Conservation (phyloP, 1,284 basidiomycete genomes). For the Violaceomyces palustris region DNA sequence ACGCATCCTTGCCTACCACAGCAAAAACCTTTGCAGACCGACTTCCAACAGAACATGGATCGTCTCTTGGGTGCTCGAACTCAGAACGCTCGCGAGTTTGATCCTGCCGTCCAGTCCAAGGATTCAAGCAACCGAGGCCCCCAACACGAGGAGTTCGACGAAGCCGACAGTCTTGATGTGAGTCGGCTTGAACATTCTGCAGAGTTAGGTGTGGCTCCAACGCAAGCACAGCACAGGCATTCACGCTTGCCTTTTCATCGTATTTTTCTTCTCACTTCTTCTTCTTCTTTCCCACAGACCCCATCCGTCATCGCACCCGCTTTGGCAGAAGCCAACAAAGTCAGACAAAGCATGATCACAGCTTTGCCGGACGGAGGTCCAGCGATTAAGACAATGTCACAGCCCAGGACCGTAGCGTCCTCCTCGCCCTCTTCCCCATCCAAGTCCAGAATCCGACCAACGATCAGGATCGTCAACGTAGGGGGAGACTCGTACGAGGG, state of each 20-base stretch:
- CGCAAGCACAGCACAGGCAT: too few species aligned
- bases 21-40: conserved; percentile 39
- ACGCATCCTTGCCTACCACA: too few species aligned
- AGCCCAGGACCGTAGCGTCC: conserved; percentile 6
- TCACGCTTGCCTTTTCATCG: too few species aligned
- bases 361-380: conserved; percentile 26
- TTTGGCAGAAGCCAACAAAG: conserved; percentile 7
- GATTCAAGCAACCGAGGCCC: conserved; percentile 27
- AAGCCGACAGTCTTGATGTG: conserved; percentile 12
- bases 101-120: conserved; percentile 13
- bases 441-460: conserved; percentile 3
- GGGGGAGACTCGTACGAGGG: conserved; percentile 31
- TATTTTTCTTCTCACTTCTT: too few species aligned
- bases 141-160: conserved; percentile 37
- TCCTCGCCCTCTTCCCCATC: background rate
- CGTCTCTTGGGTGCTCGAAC: conserved; percentile 33
- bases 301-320: conserved; percentile 27
- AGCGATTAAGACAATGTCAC: conserved; percentile 5
- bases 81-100: conserved; percentile 14
- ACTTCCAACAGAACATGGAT: conserved; percentile 48
- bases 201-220: too few species aligned
- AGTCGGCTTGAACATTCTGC: too few species aligned
- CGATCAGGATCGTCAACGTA: conserved; percentile 18
- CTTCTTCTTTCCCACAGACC: too few species aligned
- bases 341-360: conserved; percentile 15